Conservation (phyloP, 331 rosid genomes). For the Prunus yedoensis region DNA sequence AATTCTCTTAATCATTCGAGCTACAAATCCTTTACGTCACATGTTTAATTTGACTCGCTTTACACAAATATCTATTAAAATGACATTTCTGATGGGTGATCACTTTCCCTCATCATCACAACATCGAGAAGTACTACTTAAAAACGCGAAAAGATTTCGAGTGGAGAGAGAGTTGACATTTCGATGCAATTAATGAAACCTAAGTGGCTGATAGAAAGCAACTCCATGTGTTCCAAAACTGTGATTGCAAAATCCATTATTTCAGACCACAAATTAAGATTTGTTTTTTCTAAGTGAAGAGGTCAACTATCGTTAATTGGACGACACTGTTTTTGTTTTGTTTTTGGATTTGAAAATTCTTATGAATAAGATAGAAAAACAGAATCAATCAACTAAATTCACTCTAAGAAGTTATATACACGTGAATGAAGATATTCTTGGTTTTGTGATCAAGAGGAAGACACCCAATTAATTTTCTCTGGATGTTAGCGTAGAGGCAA, state of each 20-base stretch:
- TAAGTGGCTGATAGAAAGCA: conserved; percentile 16
- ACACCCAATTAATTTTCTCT: too few species aligned
- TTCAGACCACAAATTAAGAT: background rate
- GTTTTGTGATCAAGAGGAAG: background rate
- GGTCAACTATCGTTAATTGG: background rate
- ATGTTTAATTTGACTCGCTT: too few species aligned
- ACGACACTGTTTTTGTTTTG: background rate
- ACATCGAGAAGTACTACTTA: conserved; percentile 2
- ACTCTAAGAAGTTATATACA: too few species aligned
- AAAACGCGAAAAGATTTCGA: conserved; percentile 8
- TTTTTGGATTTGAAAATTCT: too few species aligned
- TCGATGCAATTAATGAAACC: conserved; percentile 15
- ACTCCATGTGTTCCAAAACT: conserved; percentile 12
- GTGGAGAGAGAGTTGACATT: conserved; percentile 44
- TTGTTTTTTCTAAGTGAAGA: background rate
- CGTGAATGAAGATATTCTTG: background rate
- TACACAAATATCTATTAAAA: too few species aligned
- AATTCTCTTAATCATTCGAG: too few species aligned
- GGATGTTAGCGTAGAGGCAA: background rate
- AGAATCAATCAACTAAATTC: background rate
- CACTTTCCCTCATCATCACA: conserved; percentile 22
- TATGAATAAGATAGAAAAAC: background rate
- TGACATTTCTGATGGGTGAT: background rate
- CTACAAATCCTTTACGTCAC: too few species aligned
- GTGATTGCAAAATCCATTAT: background rate